Base-by-base conservation (phyloP, 345 rosid genomes). In the Brassica napus region DNA sequence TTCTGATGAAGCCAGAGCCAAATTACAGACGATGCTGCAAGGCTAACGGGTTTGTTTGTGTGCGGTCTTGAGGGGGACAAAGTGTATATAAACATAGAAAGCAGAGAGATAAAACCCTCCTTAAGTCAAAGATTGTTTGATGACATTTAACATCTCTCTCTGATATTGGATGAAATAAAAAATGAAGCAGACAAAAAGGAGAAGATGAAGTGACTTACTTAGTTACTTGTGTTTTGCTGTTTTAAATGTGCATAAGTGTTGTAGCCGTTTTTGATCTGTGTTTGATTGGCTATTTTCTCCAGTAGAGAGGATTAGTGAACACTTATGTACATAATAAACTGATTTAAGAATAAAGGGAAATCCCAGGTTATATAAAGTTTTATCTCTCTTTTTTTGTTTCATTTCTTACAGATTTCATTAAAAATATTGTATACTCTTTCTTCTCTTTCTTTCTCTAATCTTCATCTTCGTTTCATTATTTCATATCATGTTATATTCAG, bases 1-100 rank as follows among this genome's bases (percentile, higher is more conserved):
- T 67, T 90, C 93, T 0, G 90, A 93, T 1, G 94, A 90, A 87
- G 93, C 64, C 5, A 64, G 78, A 62, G 60, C 65, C 1, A 42
- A 47, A 59, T 49, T 79, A 34, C 82, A 79, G 5, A 37, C 71
- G 4, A 60, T 79, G 82, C 66, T 79, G 61, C 65, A 68, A 67
- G 59, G 58, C 62, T 73, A 73, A 60, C 42, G 24, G 1, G 24
- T 23, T 23, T 23, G 24, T 65, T 23, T 23, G 24, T 23, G 12
- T 28, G 31, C 4, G 26, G 76, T 18, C 74, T 77, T 76, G 65
- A 62, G 11, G 47, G 34, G 42, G 60, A 65, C 28, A 42, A n/a
- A 12, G 24, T 78, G 74, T 79, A 34, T 59, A 79, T 79, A 31
- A 31, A 31, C 66, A 42, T 67, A 42, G 66, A 66, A 55, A 44